Base-by-base conservation (phyloP, 805 yeast genomes). In the Scheffersomyces coipomensis region DNA sequence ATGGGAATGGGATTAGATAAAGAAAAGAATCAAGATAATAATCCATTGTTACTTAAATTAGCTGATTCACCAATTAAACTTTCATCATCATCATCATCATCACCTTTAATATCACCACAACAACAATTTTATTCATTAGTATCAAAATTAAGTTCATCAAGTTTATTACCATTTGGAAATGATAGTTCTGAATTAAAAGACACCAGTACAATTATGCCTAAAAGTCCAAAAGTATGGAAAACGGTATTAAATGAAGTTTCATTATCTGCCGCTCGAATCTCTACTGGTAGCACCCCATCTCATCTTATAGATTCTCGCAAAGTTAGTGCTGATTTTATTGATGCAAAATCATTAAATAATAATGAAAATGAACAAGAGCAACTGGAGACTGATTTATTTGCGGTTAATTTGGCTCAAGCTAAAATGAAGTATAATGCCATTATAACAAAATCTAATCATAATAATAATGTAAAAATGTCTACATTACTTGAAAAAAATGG, bases 181-280 rank as follows among this genome's bases (percentile, higher is more conserved):
- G 24, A 10, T 7, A 10, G 24, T 7, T 7, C 9, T 7, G 27
- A 24, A 10, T 24, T 13, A 10, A 24, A 24, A 11, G 27, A 24
- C 12, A 22, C n/a, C n/a, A n/a, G n/a, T n/a, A n/a, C 13, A 8
- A 26, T 31, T 21, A 27, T 16, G 10, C 24, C 35, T 16, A 17
- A 17, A 18, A 19, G 32, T 15, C 32, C 33, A 18, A 42, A 37
- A 13, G 51, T 52, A 7, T 64, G 70, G 71, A 55, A 58, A 33
- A 47, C 51, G 6, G 64, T 64, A 1, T 45, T 57, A 25, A 64
- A 62, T 44, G 68, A 60, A 18, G 55, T 58, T 19, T 59, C 68
- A n/a, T 49, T 63, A 36, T 49, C 62, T 10, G 70, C 71, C 0
- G 71, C 71, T 3, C 45, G 64, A 23, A 50, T 62, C 2, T 63